Evolutionary conservation across 1,284 basidiomycete genomes (phyloP).

Genomic region (Retiboletus flavoniger): DNA sequence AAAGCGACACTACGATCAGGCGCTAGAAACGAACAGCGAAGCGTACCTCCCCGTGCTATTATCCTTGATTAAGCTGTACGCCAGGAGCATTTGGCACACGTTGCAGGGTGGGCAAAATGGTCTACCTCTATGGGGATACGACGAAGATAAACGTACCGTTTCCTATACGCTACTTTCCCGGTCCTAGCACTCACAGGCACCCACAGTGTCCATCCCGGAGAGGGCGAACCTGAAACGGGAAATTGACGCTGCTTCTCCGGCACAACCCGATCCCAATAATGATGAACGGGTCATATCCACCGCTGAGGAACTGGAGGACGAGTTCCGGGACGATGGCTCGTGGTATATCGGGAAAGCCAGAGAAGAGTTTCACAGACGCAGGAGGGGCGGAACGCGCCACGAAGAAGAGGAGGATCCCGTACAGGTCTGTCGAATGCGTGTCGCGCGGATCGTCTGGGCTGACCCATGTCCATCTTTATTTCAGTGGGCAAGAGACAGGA

Average conservation of each 20-base stretch:
- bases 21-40: slow-evolving; percentile 82
- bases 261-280: slow-evolving; percentile 14
- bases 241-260: slow-evolving; percentile 26
- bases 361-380: slow-evolving; percentile 65
- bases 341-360: slow-evolving; percentile 81
- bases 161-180: not conserved
- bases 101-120: slow-evolving; percentile 67
- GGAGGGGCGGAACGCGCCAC: slow-evolving; percentile 40
- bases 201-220: slow-evolving; percentile 29
- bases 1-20: slow-evolving; percentile 93
- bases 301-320: slow-evolving; percentile 26
- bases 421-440: slow-evolving; percentile 42
- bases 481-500: slow-evolving; percentile 74
- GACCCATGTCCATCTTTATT: slow-evolving; percentile 8
- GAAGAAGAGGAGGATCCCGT: slow-evolving; percentile 69
- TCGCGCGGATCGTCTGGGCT: not conserved
- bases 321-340: slow-evolving; percentile 50
- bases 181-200: slow-evolving; percentile 10
- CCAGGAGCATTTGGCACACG: slow-evolving; percentile 82
- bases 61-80: slow-evolving; percentile 81
- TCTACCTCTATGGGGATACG: slow-evolving; percentile 57
- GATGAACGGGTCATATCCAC: slow-evolving; percentile 27
- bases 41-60: slow-evolving; percentile 87
- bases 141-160: slow-evolving; percentile 45
- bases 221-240: slow-evolving; percentile 23